Conservation (phyloP, 306 rosid genomes). For the Prosopis cineraria region DNA sequence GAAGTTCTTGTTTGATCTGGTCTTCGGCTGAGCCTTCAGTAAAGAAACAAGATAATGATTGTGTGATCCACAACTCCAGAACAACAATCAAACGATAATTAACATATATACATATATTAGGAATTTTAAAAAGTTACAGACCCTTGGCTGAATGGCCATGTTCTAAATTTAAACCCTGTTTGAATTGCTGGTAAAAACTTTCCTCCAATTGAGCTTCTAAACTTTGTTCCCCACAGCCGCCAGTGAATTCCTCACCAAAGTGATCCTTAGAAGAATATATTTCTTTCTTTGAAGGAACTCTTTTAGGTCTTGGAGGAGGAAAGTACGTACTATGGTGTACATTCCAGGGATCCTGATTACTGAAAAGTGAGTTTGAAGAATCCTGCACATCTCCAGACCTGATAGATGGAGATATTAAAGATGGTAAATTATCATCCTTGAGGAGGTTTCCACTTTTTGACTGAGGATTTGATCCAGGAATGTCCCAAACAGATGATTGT, state of each 20-base stretch:
- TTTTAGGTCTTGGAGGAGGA: slow-evolving; percentile 61
- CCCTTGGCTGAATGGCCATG: slow-evolving; percentile 53
- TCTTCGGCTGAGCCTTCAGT: slow-evolving; percentile 67
- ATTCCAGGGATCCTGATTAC: slow-evolving; percentile 89
- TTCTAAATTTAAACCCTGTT: slow-evolving; percentile 53
- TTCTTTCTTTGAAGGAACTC: slow-evolving; percentile 50
- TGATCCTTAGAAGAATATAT: slow-evolving; percentile 45
- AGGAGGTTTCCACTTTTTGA: slow-evolving; percentile 43
- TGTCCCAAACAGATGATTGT: slow-evolving; percentile 55
- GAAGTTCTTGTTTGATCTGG: slow-evolving; percentile 76
- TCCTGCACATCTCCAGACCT: slow-evolving; percentile 58
- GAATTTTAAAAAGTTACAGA: slow-evolving; percentile 33
- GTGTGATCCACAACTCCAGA: slow-evolving; percentile 15
- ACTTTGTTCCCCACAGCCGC: slow-evolving; percentile 45
- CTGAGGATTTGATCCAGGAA: slow-evolving; percentile 56
- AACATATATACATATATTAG: background rate
- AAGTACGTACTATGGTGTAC: slow-evolving; percentile 56
- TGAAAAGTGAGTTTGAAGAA: slow-evolving; percentile 73
- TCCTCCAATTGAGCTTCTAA: slow-evolving; percentile 51
- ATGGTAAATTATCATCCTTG: slow-evolving; percentile 37
- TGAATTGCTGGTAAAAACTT: slow-evolving; percentile 46
- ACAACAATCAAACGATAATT: slow-evolving; percentile 21
- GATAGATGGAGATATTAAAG: slow-evolving; percentile 45
- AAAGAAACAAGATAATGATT: slow-evolving; percentile 29
- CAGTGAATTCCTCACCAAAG: slow-evolving; percentile 45